Evolutionary conservation across 2,329 filamentous ascomycete species (phyloP), one percentile per base, ranked within the genome.

Genomic region (Ophiostoma novo-ulmi): DNA sequence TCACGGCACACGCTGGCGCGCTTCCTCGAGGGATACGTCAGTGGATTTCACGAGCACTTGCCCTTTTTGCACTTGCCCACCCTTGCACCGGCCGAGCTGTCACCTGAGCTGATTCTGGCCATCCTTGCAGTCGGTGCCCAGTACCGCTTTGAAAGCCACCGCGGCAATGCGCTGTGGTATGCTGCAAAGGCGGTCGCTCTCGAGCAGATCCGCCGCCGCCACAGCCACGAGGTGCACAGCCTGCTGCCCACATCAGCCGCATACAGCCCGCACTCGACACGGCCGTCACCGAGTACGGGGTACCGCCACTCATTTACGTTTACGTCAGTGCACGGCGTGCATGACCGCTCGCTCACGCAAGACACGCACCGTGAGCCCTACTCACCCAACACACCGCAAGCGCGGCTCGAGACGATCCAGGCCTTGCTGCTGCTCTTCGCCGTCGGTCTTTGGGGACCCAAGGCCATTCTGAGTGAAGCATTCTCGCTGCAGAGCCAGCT

Each of bases 21-120:
- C 44, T 92, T 91, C 73, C 79, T 92, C 41, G 88, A 90, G 71
- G 89, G 89, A 1, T 92, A 91, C 75, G 85, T 91, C 69, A 86
- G 84, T 71, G 89, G 89, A 0, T 91, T 92, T 71, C 78, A 87
- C 71, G 82, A 85, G 36, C 84, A 87, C 72, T 81, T 87, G 58
- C 85, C 85, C 0, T 87, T 92, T 72, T 80, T 92, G 38, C 90
- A 93, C 76, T 80, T 91, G 5, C 87, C 90, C 0, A 91, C 89
- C 0, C 81, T 92, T 66, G 82, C 83, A 1, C 84, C 88, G 0
- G 85, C 85, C 8, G 85, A 88, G n/a, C 83, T 87, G n/a, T 86
- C 88, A 0, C 85, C 89, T 0, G 90, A 92, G 77, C 80, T 92
- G 4, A 80, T 91, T 5, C 79, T 93, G 38, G 89, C 89, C 0